Percentiles rank a stretch among this genome's conserved stretches.
These are phyloP conservation scores for Mycena vulgaris DNA, from an alignment of 768 basidiomycete species.

Conservation along the genomic window DNA sequence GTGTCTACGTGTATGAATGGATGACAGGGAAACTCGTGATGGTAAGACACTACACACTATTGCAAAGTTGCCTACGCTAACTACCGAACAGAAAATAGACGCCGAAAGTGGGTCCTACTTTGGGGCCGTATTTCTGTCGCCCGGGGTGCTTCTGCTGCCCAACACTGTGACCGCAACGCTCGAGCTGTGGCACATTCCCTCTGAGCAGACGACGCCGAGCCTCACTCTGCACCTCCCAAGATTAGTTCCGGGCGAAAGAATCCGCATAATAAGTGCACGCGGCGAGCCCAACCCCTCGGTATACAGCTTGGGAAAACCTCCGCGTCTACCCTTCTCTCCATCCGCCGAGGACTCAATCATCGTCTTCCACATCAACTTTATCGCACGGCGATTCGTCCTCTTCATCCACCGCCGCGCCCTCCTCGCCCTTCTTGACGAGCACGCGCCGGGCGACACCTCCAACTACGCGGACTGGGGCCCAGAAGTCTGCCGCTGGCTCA, in stretches of 20 bases:
- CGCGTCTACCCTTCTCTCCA: conserved; percentile 42
- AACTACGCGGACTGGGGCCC: conserved; percentile 44
- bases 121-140: conserved; percentile 43
- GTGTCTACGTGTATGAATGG: conserved; percentile 63
- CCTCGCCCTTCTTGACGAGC: conserved; percentile 37
- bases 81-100: conserved; percentile 28
- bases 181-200: conserved; percentile 48
- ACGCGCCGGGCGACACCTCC: conserved; percentile 23
- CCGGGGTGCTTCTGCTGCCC: conserved; percentile 45
- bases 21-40: conserved; percentile 52
- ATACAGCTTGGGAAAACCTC: conserved; percentile 20
- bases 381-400: conserved; percentile 46
- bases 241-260: conserved; percentile 42
- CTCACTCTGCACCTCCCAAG: conserved; percentile 52
- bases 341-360: conserved; percentile 49
- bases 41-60: conserved; percentile 42
- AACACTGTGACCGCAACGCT: conserved; percentile 40
- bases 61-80: neutral
- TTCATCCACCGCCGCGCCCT: conserved; percentile 54
- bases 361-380: conserved; percentile 51
- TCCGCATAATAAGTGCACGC: conserved; percentile 52
- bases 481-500: conserved; percentile 37
- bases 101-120: conserved; percentile 40
- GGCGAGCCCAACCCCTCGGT: conserved; percentile 58
- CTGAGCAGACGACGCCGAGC: conserved; percentile 48